Conservation (phyloP, 768 basidiomycete species). For the Stropharia rugosoannulata region DNA sequence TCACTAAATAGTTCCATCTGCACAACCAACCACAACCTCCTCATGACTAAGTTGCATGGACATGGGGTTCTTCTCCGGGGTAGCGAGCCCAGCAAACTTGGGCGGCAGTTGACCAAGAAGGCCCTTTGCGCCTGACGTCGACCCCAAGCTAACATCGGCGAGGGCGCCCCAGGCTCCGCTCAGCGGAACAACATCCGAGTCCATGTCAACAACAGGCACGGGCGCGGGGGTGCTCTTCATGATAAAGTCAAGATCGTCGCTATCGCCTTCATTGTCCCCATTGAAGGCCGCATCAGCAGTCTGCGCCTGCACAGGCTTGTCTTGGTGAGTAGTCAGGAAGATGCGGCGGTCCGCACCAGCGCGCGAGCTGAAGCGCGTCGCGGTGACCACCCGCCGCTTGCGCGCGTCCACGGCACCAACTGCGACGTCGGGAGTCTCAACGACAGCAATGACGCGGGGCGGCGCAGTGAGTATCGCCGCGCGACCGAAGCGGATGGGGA, state of each 20-base stretch:
- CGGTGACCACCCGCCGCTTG: conserved; percentile 83
- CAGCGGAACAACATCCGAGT: conserved; percentile 63
- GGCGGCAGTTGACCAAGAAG: conserved; percentile 58
- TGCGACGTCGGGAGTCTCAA: conserved; percentile 88
- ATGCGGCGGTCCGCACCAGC: conserved; percentile 81
- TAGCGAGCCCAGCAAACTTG: conserved; percentile 78
- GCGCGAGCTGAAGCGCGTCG: conserved; percentile 84
- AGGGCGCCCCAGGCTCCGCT: conserved; percentile 76
- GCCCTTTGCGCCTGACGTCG: conserved; percentile 49
- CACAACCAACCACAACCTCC: conserved; percentile 89
- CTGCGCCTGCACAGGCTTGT: conserved; percentile 37
- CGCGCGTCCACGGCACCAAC: conserved; percentile 84
- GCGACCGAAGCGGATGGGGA: conserved; percentile 57
- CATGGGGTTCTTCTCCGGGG: conserved; percentile 93
- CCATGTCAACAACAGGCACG: conserved; percentile 52
- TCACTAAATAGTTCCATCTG: conserved; percentile 90
- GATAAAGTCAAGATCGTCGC: conserved; percentile 29
- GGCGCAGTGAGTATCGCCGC: conserved; percentile 80
- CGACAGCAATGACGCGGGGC: conserved; percentile 79
- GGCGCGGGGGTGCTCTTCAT: conserved; percentile 17
- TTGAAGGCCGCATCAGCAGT: conserved; percentile 20
- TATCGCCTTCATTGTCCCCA: conserved; percentile 22
- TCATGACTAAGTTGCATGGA: conserved; percentile 90
- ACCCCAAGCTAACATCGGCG: conserved; percentile 31
- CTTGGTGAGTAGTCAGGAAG: conserved; percentile 79